These are phyloP conservation scores for Penicillium sp. DNA, from an alignment of 2,329 filamentous ascomycete genomes.

Conservation along the genomic window DNA sequence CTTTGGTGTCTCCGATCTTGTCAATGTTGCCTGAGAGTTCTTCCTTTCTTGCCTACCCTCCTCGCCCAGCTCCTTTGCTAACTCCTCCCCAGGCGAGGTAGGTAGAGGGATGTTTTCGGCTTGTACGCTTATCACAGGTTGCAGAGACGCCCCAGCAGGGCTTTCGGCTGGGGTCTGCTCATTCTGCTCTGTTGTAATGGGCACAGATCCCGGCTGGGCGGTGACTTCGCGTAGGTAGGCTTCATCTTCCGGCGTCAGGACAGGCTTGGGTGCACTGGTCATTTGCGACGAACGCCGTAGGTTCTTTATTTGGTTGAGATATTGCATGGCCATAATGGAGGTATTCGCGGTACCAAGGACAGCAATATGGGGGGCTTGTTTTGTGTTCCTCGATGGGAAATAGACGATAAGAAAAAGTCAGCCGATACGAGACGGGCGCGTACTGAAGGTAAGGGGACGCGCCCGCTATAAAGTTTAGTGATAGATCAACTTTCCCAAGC, in stretches of 20 bases:
- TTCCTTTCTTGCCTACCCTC: slow-evolving; percentile 38
- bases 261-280: slow-evolving; percentile 38
- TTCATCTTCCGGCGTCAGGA: slow-evolving; percentile 63
- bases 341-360: neutral
- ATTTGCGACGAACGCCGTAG: slow-evolving; percentile 38
- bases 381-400: neutral
- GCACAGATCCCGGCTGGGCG: slow-evolving; percentile 39
- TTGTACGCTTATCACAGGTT: slow-evolving; percentile 39
- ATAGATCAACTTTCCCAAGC: slow-evolving; percentile 17
- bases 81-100: slow-evolving; percentile 48
- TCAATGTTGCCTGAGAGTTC: slow-evolving; percentile 16
- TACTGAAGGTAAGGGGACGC: slow-evolving; percentile 16
- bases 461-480: slow-evolving; percentile 7
- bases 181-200: slow-evolving; percentile 4
- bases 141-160: neutral
- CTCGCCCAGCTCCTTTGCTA: slow-evolving; percentile 34
- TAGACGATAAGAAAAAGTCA: neutral
- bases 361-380: neutral
- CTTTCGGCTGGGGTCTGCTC: neutral
- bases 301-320: slow-evolving; percentile 45
- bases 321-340: slow-evolving; percentile 37
- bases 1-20: slow-evolving; percentile 20
- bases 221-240: slow-evolving; percentile 56
- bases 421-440: slow-evolving; percentile 17
- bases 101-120: slow-evolving; percentile 53